Evolutionary conservation across 768 basidiomycete genomes (phyloP).

Genomic region (Leucocoprinus sp.): DNA sequence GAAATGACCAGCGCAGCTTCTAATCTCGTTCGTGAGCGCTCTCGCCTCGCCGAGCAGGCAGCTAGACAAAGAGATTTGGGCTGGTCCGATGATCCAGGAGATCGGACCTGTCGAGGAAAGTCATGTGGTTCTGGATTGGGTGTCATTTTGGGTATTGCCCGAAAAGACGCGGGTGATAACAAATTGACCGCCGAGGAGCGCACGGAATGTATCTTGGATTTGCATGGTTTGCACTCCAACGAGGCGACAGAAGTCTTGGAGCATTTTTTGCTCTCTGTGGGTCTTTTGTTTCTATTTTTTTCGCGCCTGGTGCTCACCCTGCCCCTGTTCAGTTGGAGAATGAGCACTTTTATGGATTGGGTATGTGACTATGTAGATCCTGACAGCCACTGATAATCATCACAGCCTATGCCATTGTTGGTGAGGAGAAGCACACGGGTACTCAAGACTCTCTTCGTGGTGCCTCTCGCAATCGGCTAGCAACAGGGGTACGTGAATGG

Average conservation of each 20-base stretch:
- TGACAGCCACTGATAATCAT: conserved; percentile 8
- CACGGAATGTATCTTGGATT: conserved; percentile 78
- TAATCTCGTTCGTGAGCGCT: conserved; percentile 79
- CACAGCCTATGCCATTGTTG: conserved; percentile 81
- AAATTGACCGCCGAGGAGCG: conserved; percentile 77
- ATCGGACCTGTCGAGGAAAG: conserved; percentile 68
- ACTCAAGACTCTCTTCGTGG: conserved; percentile 80
- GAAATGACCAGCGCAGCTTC: conserved; percentile 84
- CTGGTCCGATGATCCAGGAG: conserved; percentile 81
- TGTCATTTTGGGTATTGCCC: conserved; percentile 80
- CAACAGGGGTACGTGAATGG: conserved; percentile 85
- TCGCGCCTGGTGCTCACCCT: conserved; percentile 6
- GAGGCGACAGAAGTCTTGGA: conserved; percentile 91
- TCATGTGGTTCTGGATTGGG: conserved; percentile 77
- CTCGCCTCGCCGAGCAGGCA: conserved; percentile 65
- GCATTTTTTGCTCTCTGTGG: conserved; percentile 77
- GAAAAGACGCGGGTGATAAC: conserved; percentile 42
- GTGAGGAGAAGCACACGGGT: conserved; percentile 94
- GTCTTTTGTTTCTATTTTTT: conserved; percentile 30
- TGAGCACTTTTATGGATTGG: conserved; percentile 82
- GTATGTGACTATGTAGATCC: conserved; percentile 31
- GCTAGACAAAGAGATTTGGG: conserved; percentile 59
- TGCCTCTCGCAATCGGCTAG: conserved; percentile 74
- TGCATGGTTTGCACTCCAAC: conserved; percentile 90
- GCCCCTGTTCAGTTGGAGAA: conserved; percentile 57